A percentile compares a stretch with the other conserved stretches of the same genome.
Conservation (phyloP, 345 rosid genomes). For the Sonneratia caseolaris region DNA sequence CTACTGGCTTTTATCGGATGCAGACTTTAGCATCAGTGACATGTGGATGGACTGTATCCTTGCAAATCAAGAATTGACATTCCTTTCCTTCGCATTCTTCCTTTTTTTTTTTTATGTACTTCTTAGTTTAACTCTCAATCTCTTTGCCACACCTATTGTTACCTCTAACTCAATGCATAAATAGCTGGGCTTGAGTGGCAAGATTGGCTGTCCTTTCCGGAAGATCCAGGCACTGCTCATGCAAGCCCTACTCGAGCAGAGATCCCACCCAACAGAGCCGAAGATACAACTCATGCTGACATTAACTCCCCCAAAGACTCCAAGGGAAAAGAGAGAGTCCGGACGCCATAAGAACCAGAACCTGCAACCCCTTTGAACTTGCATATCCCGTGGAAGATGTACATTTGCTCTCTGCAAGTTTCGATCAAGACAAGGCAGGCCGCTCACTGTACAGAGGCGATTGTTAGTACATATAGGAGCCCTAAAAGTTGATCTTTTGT, state of each 20-base stretch:
- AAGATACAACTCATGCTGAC: neutral
- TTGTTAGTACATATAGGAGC: neutral
- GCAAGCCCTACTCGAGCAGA: neutral
- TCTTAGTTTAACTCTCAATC: too few relatives aligned
- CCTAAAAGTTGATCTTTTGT: neutral
- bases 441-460: neutral
- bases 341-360: neutral
- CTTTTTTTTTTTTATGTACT: neutral
- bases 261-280: neutral
- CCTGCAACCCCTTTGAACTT: neutral
- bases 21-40: neutral
- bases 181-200: constrained; percentile 7
- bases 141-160: neutral
- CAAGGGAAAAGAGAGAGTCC: neutral
- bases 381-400: neutral
- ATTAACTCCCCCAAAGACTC: neutral
- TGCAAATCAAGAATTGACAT: neutral
- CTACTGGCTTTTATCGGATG: constrained; percentile 3
- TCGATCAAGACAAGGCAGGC: neutral
- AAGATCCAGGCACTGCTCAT: neutral
- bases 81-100: neutral
- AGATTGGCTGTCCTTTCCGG: neutral
- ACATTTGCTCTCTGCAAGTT: neutral
- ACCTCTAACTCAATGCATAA: neutral
- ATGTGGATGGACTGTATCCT: constrained; percentile 3